Base-by-base conservation (phyloP, 1,139 yeast species). In the Suhomyces choctaworum region DNA sequence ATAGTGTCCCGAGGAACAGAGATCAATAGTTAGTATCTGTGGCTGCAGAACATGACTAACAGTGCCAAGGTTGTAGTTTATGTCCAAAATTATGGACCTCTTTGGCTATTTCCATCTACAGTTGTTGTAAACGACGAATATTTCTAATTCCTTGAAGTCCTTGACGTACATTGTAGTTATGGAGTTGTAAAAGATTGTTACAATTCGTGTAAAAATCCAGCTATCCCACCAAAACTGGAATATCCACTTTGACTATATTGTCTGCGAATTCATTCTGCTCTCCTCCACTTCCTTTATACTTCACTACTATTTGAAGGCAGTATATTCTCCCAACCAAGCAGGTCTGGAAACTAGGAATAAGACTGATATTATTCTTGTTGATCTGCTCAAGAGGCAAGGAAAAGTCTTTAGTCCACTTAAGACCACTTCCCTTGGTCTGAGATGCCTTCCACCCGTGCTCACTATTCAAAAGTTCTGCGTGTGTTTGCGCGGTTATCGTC, bases 211-310 rank as follows among this genome's bases (percentile, higher is more conserved):
- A n/a, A n/a, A n/a, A n/a, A n/a, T n/a, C n/a, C n/a, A n/a, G n/a
- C n/a, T n/a, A 68, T 4, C 76, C 76, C 19, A 70, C 70, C 10
- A 66, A 44, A 10, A 69, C 56, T 2, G 76, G 76, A 7, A 70
- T 64, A 45, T 70, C 75, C 10, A 65, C 54, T 31, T 51, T 62
- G 23, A 67, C 59, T 3, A 55, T 45, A 43, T 66, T 67, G 34
- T 60, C 67, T 6, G 62, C 63, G 8, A 17, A 17, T 31, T 65
- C 69, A 35, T 60, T 55, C 29, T 54, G 58, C 13, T 64, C 69
- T 13, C 62, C 58, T 12, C 61, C 59, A 17, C 20, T 17, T 10
- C 74, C 75, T 49, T 67, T 69, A 41, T 54, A 66, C 47, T 58
- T 64, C 11, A 69, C 67, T 15, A 52, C 45, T 4, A 70, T 62